Base-by-base conservation (phyloP, 2,329 filamentous ascomycete species). In the Botryotinia calthae region DNA sequence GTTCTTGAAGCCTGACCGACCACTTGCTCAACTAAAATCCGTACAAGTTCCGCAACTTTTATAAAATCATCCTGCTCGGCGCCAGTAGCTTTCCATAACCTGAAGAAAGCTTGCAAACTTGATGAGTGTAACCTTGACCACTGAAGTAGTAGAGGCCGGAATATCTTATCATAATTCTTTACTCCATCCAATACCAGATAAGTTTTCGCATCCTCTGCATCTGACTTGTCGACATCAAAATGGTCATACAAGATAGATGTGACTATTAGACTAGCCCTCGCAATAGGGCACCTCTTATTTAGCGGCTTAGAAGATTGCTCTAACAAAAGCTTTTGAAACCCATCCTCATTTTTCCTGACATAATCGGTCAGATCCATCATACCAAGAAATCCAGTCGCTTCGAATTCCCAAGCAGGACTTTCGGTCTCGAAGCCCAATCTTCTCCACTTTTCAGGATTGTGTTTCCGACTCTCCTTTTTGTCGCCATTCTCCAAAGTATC, bases 351-450 rank as follows among this genome's bases (percentile, higher is more conserved):
- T 80, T 94, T 97, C 79, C 92, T 89, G 66, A 97, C 94, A 81
- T 94, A 99, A 82, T 98, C 95, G 2, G 94, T 93, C 79, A 99
- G 83, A 81, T 99, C 96, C 95, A 99, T 98, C 89, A 99, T 93
- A 42, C 96, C 96, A 71, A 99, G 83, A 81, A 95, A 98, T 0
- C 96, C 96, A 42, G 93, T 92, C 56, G 89, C 85, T 31, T 94
- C 90, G 80, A 99, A 98, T 78, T 99, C 96, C 78, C 87, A 87
- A 0, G 91, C 91, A 5, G 96, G 96, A 77, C 89, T 95, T 82
- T 99, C 96, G 0, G 92, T 91, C 81, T 96, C 92, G 79, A 99
- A 99, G 4, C 96, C 96, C 59, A 99, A 82, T 71, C 95, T 87
- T 78, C 94, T 88, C 96, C 96, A 99, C 81, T 98, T 98, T 79